These are phyloP conservation scores for Rhynchosporium secalis DNA, from an alignment of 2,329 filamentous ascomycete genomes.

Conservation along the genomic window DNA sequence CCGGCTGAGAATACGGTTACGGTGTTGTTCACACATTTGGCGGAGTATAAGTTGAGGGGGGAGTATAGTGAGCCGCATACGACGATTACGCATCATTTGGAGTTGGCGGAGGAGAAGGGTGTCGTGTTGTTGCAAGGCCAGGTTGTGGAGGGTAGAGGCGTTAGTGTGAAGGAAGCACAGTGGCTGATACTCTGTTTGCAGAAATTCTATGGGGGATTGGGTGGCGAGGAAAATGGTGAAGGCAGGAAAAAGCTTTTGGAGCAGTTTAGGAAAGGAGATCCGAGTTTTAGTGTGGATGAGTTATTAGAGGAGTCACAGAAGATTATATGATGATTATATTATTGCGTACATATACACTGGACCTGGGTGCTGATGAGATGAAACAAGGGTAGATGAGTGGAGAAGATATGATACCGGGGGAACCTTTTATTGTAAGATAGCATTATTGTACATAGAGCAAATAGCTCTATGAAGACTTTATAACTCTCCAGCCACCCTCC, in stretches of 20 bases:
- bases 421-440: too few relatives aligned
- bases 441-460: not conserved
- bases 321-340: conserved; percentile 46
- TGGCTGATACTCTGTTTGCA: conserved; percentile 93
- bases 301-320: conserved; percentile 88
- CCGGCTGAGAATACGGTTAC: conserved; percentile 69
- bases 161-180: conserved; percentile 77
- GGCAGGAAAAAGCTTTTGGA: conserved; percentile 69
- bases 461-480: not conserved
- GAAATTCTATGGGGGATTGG: conserved; percentile 76
- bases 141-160: conserved; percentile 73
- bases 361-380: not conserved
- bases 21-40: conserved; percentile 90
- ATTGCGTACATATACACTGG: not conserved
- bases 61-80: conserved; percentile 92
- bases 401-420: not conserved
- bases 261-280: conserved; percentile 79
- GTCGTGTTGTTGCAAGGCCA: conserved; percentile 84
- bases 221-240: conserved; percentile 51
- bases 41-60: conserved; percentile 87
- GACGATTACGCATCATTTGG: conserved; percentile 86
- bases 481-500: too few relatives aligned
- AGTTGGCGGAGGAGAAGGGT: conserved; percentile 71
- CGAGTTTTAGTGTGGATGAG: conserved; percentile 77
- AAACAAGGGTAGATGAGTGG: not conserved